These are phyloP conservation scores for Chalciporus pseudorubinellus DNA, from an alignment of 768 basidiomycete genomes.

Conservation along the genomic window DNA sequence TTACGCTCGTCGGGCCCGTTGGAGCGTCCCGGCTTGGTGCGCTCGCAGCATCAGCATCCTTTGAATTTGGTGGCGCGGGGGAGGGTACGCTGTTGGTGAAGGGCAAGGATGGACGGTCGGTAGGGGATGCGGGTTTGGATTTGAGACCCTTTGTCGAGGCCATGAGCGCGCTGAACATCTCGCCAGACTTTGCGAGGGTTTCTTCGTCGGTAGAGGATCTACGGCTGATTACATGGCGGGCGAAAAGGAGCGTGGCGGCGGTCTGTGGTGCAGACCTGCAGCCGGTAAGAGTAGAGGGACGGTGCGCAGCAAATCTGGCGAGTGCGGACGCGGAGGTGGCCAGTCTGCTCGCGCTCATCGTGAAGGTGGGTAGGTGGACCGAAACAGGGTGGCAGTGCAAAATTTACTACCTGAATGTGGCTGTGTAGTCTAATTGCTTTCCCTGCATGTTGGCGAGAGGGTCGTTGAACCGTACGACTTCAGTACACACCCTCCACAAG, in stretches of 20 bases:
- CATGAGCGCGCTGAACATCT: constrained; percentile 24
- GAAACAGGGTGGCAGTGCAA: constrained; percentile 4
- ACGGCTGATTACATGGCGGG: constrained; percentile 14
- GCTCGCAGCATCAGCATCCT: background rate
- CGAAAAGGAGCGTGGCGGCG: background rate
- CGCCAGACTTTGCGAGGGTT: constrained; percentile 23
- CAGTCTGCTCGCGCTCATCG: constrained; percentile 2
- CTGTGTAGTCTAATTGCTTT: background rate
- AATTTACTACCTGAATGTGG: constrained; percentile 1
- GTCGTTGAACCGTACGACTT: background rate
- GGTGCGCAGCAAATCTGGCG: background rate
- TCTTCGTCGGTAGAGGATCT: constrained; percentile 20
- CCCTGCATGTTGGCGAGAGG: too few relatives aligned
- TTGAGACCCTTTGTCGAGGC: constrained; percentile 20
- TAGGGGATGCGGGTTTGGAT: constrained; percentile 1
- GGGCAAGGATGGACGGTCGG: constrained; percentile 3
- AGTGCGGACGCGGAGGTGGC: background rate
- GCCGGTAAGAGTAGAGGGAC: background rate
- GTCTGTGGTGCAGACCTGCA: background rate
- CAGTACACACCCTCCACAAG: background rate
- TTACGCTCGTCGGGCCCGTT: background rate
- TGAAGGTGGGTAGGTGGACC: background rate
- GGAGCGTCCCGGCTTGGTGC: background rate
- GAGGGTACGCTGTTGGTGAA: background rate
- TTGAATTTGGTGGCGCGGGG: background rate